Evolutionary conservation across 306 rosid genomes (phyloP).

Genomic region (Lathyrus oleraceus): DNA sequence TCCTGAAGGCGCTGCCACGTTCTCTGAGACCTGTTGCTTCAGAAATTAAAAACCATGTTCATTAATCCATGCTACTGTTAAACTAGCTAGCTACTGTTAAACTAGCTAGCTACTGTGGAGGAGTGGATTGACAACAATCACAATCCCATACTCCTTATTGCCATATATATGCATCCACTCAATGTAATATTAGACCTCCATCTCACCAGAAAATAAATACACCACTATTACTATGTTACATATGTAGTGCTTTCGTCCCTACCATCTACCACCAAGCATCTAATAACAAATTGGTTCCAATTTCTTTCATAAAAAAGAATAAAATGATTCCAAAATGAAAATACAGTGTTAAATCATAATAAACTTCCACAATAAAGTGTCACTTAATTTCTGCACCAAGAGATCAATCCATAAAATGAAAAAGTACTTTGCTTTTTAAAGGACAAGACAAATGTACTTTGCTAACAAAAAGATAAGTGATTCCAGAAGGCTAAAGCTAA

Average conservation of each 20-base stretch:
- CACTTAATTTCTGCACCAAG: too few species aligned
- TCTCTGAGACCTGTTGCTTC: conserved; percentile 54
- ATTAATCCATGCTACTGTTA: not conserved
- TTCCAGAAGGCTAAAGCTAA: not conserved
- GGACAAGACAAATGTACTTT: not conserved
- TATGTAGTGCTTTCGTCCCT: not conserved
- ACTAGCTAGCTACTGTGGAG: not conserved
- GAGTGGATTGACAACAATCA: not conserved
- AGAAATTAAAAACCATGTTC: not conserved
- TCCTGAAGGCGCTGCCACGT: conserved; percentile 56
- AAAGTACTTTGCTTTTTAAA: too few species aligned
- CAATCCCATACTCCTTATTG: too few species aligned
- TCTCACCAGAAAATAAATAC: not conserved
- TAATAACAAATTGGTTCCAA: not conserved
- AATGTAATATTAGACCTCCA: not conserved
- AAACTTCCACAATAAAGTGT: too few species aligned
- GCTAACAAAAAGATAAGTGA: not conserved
- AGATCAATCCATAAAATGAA: too few species aligned
- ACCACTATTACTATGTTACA: not conserved
- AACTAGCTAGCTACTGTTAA: not conserved
- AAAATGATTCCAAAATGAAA: too few species aligned
- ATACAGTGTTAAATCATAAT: too few species aligned
- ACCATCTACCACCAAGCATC: not conserved
- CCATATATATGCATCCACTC: not conserved
- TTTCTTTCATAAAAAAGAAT: too few species aligned